phyloP scores from a whole-genome alignment of 345 rosid species.

The Microcos paniculata region DNA sequence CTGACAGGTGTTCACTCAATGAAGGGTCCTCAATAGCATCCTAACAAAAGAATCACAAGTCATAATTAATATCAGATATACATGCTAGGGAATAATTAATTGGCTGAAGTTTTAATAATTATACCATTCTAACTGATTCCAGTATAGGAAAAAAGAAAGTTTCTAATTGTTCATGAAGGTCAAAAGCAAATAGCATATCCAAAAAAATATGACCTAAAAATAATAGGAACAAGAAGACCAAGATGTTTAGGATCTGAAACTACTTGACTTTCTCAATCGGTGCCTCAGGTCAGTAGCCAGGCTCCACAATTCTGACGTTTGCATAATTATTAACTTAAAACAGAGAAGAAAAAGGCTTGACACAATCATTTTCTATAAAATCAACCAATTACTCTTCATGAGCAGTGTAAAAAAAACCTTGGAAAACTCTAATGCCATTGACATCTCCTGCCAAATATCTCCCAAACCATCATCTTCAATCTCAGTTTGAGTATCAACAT shows the following conservation, averaged over 20 bases:
- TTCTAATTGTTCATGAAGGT: neutral
- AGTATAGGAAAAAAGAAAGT: neutral
- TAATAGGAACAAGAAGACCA: neutral
- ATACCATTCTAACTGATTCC: neutral
- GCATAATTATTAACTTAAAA: neutral
- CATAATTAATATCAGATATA: constrained; percentile 12
- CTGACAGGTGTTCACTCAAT: constrained; percentile 39
- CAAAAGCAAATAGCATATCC: neutral
- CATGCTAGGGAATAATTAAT: neutral
- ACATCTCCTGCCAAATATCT: constrained; percentile 88
- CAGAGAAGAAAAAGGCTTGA: neutral
- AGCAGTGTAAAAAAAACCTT: constrained; percentile 47
- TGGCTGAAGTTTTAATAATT: neutral
- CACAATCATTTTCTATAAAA: neutral
- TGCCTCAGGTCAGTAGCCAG: too few species aligned
- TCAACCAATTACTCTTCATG: neutral
- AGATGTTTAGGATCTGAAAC: neutral
- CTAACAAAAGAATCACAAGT: constrained; percentile 36
- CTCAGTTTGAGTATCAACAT: constrained; percentile 28
- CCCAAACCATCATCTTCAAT: constrained; percentile 66
- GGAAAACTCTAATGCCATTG: constrained; percentile 60
- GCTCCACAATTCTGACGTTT: neutral
- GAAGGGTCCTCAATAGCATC: constrained; percentile 46
- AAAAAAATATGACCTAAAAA: too few species aligned
- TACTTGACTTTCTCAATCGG: neutral